Evolutionary conservation across 331 rosid genomes (phyloP).

Genomic region (Erythrophleum ivorense): DNA sequence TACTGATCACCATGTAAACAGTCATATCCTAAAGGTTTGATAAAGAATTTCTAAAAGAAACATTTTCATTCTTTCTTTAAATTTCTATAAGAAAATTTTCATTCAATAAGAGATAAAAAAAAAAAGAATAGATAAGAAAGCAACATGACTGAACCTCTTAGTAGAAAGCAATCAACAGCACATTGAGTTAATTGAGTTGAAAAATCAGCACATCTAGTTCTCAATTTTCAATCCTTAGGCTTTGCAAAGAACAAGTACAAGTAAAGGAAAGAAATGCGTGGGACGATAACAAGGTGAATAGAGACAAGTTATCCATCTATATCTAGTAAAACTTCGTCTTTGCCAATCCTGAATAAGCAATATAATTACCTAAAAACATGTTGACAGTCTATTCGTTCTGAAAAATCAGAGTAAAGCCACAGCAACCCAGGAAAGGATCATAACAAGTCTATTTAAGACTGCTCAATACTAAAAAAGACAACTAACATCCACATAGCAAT

Average conservation of each 20-base stretch:
- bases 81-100: neutral
- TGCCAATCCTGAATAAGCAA: neutral
- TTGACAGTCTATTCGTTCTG: neutral
- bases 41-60: neutral
- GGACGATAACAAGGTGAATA: neutral
- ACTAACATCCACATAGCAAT: neutral
- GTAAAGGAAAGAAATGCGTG: neutral
- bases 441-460: conserved; percentile 18
- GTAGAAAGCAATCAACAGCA: neutral
- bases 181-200: neutral
- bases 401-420: neutral
- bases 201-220: conserved; percentile 23
- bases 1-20: neutral
- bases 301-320: neutral
- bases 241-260: neutral
- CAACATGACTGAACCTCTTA: neutral
- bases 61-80: neutral
- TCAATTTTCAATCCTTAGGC: neutral
- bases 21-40: neutral
- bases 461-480: neutral
- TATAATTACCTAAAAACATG: conserved; percentile 10
- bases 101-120: neutral
- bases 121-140: neutral
- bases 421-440: conserved; percentile 10
- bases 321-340: neutral